phyloP scores from a whole-genome alignment of 1,284 basidiomycete species.

The Xanthoconium separans region DNA sequence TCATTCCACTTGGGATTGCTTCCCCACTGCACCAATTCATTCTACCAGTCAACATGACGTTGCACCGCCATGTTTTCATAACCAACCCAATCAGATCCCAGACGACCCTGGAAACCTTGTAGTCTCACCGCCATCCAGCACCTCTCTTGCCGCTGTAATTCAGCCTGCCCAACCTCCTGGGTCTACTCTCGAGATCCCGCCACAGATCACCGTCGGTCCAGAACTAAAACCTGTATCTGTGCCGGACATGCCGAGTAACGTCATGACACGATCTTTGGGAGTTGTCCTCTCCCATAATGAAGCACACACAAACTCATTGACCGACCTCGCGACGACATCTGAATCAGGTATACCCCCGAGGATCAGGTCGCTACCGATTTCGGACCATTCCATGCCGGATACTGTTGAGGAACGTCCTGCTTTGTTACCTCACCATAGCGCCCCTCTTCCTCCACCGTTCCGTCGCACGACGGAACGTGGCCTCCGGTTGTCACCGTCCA shows the following conservation, averaged over 20 bases:
- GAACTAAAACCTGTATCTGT: slow-evolving; percentile 3
- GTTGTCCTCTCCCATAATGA: slow-evolving; percentile 3
- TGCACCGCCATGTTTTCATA: slow-evolving; percentile 10
- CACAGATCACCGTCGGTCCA: slow-evolving; percentile 1
- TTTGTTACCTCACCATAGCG: slow-evolving; percentile 8
- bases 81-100: not conserved
- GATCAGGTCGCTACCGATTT: not conserved
- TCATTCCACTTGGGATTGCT: slow-evolving; percentile 25
- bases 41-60: slow-evolving; percentile 7
- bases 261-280: slow-evolving; percentile 15
- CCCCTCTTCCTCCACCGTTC: slow-evolving; percentile 25
- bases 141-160: slow-evolving; percentile 6
- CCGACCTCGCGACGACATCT: slow-evolving; percentile 1
- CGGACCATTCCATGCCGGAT: not conserved
- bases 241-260: slow-evolving; percentile 11
- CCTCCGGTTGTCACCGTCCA: slow-evolving; percentile 32
- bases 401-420: slow-evolving; percentile 1
- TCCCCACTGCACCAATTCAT: slow-evolving; percentile 7
- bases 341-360: not conserved
- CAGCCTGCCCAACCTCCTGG: slow-evolving; percentile 6
- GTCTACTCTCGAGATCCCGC: slow-evolving; percentile 1
- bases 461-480: slow-evolving; percentile 28
- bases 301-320: slow-evolving; percentile 3
- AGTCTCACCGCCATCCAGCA: slow-evolving; percentile 13
- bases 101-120: slow-evolving; percentile 4